A percentile compares a stretch with the other conserved stretches of the same genome.
phyloP scores from a whole-genome alignment of 257 asterid species.

The Solanum raphanifolium region DNA sequence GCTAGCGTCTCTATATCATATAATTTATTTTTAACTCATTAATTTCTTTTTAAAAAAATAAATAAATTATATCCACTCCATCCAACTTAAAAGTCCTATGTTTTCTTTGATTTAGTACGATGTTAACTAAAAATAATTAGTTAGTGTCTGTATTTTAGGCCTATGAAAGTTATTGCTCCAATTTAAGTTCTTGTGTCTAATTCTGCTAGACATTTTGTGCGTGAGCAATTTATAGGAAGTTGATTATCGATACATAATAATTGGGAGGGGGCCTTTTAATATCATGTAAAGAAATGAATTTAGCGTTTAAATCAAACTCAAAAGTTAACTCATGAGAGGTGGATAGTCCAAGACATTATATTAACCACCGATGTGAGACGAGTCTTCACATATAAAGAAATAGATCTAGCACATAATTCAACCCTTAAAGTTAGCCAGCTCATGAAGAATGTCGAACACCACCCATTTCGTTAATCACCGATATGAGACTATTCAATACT shows the following conservation, averaged over 20 bases:
- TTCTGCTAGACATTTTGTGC: neutral
- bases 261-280: neutral
- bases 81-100: neutral
- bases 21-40: neutral
- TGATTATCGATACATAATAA: neutral
- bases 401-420: neutral
- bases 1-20: neutral
- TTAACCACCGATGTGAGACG: no score
- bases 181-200: neutral
- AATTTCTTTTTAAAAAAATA: neutral
- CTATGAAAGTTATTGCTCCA: neutral
- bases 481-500: no score
- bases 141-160: neutral
- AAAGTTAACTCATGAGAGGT: neutral
- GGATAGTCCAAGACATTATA: no score
- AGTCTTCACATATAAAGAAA: no score
- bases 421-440: neutral
- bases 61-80: neutral
- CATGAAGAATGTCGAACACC: neutral
- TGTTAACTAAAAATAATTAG: neutral
- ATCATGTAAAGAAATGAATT: neutral
- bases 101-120: neutral
- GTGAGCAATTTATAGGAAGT: neutral
- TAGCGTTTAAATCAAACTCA: no score
- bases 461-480: no score